Base-by-base conservation (phyloP, 1,284 basidiomycete genomes). In the Rhodotorula sp. region DNA sequence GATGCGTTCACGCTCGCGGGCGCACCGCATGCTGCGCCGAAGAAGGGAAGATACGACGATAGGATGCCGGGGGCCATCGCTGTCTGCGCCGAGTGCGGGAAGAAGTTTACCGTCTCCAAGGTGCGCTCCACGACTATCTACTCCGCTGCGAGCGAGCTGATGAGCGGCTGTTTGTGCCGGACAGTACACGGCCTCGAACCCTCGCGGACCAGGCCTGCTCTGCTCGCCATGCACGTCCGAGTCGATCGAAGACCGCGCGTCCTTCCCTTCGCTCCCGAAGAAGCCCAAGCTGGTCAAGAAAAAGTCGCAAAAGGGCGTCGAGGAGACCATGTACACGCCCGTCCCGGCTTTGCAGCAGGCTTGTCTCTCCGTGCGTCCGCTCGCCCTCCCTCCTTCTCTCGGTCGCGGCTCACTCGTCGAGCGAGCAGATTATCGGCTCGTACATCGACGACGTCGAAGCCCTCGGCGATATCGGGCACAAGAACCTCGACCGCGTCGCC, bases 401-500 rank as follows among this genome's bases (percentile, higher is more conserved):
- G 34, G 5, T 10, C 30, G n/a, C 20, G n/a, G 5, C 19, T 34
- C 8, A 8, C 34, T 9, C 15, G 19, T 11, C 2, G 24, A 1
- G 2, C 36, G 11, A 9, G 9, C 70, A 94, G 89, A 82, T 97
- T 39, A 88, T 98, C 68, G 89, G 90, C 36, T 85, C 87, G 59
- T 87, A 92, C 78, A 96, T 98, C 66, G 87, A 94, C 69, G 89
- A 94, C 72, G 89, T 97, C 22, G 94, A 97, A 72, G 93, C 94
- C 0, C 59, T 66, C 64, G 59, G 58, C n/a, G 88, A 93, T 76
- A 90, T 97, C 64, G 91, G 92, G 1, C 77, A 84, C 1, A 80
- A 89, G 79, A 94, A 92, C 77, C 83, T 92, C 82, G 88, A 92
- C 73, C 87, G 88, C 58, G 89, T 95, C 55, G 87, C 90, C 32